Percentiles rank a stretch among this genome's conserved stretches.
Conservation (phyloP, 345 rosid species). For the Syzygium oleosum region DNA sequence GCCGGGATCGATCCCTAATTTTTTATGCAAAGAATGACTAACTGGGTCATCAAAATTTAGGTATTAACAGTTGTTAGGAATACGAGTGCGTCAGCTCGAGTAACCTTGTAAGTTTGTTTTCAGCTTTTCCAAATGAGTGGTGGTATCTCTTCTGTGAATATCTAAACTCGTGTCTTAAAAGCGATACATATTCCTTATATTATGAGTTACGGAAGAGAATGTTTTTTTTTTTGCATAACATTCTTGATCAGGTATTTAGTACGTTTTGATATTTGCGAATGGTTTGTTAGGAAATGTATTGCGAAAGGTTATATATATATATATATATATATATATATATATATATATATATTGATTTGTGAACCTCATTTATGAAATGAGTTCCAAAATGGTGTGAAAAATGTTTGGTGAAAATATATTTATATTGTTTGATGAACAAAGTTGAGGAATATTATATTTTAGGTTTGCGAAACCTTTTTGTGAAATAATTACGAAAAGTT, state of each 20-base stretch:
- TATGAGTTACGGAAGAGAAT: neutral
- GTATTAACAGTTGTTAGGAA: no score
- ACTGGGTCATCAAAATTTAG: no score
- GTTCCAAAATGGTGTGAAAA: neutral
- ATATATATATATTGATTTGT: no score
- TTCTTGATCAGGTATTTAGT: neutral
- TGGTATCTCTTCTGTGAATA: neutral
- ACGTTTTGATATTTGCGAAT: no score
- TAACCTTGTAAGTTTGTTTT: neutral
- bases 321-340: no score
- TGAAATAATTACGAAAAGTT: no score
- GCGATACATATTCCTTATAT: neutral
- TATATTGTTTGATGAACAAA: no score
- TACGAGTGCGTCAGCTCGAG: neutral
- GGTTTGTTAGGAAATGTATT: rapidly evolving
- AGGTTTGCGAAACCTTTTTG: neutral
- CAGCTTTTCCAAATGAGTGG: neutral
- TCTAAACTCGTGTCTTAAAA: no score
- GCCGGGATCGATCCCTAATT: no score
- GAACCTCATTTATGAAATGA: neutral
- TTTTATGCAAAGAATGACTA: no score
- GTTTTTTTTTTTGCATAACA: no score
- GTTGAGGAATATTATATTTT: no score
- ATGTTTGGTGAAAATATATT: neutral
- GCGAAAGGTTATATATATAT: neutral